Conservation (phyloP, 2,329 filamentous ascomycete species). For the Talaromyces sp. region DNA sequence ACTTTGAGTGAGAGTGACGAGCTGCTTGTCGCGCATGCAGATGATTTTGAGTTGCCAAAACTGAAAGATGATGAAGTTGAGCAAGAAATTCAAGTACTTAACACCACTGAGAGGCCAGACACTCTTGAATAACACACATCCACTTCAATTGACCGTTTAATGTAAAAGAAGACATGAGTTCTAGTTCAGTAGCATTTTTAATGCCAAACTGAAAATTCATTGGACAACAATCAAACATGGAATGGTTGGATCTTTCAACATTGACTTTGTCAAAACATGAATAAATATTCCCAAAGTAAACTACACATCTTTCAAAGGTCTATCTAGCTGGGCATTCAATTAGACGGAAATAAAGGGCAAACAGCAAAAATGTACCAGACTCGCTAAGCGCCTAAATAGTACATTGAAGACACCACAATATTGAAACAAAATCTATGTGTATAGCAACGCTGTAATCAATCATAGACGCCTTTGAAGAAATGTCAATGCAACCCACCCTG, state of each 20-base stretch:
- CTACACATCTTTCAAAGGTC: too few relatives aligned
- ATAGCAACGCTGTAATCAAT: not conserved
- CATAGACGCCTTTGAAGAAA: not conserved
- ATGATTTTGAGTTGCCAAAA: not conserved
- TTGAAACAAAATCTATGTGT: not conserved
- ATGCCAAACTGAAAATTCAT: too few relatives aligned
- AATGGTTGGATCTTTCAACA: too few relatives aligned
- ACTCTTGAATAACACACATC: not conserved
- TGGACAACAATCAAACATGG: too few relatives aligned
- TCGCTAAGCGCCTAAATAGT: not conserved
- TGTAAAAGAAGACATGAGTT: too few relatives aligned
- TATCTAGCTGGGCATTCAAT: too few relatives aligned
- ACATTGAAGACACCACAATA: not conserved
- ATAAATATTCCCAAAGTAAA: too few relatives aligned
- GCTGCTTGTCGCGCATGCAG: not conserved
- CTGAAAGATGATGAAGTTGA: not conserved
- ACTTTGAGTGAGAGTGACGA: not conserved
- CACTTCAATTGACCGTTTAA: too few relatives aligned
- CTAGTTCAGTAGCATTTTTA: too few relatives aligned
- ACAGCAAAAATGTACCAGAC: not conserved
- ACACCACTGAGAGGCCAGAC: not conserved
- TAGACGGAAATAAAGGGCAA: too few relatives aligned
- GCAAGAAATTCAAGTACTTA: not conserved
- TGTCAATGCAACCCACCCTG: slow-evolving; percentile 23
- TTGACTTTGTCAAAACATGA: too few relatives aligned